These are phyloP conservation scores for Pythium guiyangense DNA, from an alignment of 352 stramenopile species.

Conservation along the genomic window DNA sequence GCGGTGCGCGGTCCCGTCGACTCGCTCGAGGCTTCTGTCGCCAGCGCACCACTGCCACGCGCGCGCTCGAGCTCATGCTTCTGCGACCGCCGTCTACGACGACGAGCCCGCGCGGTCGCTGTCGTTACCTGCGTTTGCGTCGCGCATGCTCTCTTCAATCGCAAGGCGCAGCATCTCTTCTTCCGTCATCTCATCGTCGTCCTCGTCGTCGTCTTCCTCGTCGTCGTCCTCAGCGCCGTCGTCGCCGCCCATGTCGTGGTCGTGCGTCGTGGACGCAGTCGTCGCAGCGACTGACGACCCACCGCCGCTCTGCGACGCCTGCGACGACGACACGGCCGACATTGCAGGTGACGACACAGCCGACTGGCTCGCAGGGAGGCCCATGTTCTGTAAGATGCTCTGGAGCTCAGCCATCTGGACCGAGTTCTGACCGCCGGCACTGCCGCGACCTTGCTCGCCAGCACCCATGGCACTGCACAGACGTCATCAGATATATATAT, in stretches of 20 bases:
- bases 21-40: no score
- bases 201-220: slow-evolving; percentile 71
- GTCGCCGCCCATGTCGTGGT: slow-evolving; percentile 76
- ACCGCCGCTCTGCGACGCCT: slow-evolving; percentile 62
- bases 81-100: slow-evolving; percentile 24
- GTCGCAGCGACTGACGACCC: slow-evolving; percentile 65
- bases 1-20: background rate
- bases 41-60: background rate
- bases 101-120: slow-evolving; percentile 36
- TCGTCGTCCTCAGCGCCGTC: slow-evolving; percentile 49
- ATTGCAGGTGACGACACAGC: slow-evolving; percentile 65
- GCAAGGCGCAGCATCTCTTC: slow-evolving; percentile 80
- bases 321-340: slow-evolving; percentile 71
- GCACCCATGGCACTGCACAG: slow-evolving; percentile 58
- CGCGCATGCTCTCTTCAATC: slow-evolving; percentile 87
- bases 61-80: slow-evolving; percentile 3
- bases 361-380: slow-evolving; percentile 63
- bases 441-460: slow-evolving; percentile 55
- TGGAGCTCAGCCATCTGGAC: slow-evolving; percentile 86
- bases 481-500: background rate
- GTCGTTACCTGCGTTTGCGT: slow-evolving; percentile 66
- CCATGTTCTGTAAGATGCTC: slow-evolving; percentile 88
- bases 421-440: slow-evolving; percentile 28
- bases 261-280: slow-evolving; percentile 65
- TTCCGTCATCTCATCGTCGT: slow-evolving; percentile 86